A percentile compares a stretch with the other conserved stretches of the same genome.
These are phyloP conservation scores for Fraxinus xanthoxyloides DNA, from an alignment of 305 asterid species.

Conservation along the genomic window DNA sequence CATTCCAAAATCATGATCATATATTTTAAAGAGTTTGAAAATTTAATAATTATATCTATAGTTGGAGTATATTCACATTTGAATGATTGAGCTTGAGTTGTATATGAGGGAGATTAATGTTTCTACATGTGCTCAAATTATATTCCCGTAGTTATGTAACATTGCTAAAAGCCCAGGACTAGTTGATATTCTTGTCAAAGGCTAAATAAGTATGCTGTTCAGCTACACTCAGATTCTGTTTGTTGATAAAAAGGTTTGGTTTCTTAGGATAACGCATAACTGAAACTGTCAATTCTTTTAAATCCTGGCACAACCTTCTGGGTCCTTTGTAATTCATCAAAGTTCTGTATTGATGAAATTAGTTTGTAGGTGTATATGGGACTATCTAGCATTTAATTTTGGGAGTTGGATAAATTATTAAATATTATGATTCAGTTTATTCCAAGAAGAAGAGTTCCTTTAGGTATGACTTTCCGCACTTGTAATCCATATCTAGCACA, in stretches of 20 bases:
- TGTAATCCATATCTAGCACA: background rate
- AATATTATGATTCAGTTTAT: background rate
- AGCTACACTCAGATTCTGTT: background rate
- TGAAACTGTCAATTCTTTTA: background rate
- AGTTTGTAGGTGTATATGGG: background rate
- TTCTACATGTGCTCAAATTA: background rate
- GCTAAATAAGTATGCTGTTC: background rate
- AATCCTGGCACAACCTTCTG: background rate
- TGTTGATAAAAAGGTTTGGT: background rate
- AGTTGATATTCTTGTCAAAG: background rate
- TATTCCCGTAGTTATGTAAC: background rate
- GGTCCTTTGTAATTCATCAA: background rate
- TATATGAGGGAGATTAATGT: background rate
- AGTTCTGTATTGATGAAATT: background rate
- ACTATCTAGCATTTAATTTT: background rate
- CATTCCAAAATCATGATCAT: background rate
- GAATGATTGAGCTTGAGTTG: background rate
- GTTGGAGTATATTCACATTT: background rate
- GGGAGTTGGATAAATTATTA: background rate
- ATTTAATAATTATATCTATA: background rate
- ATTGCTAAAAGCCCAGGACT: background rate
- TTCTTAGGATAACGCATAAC: background rate
- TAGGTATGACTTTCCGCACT: background rate
- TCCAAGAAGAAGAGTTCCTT: background rate
- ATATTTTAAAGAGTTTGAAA: background rate